These are phyloP conservation scores for Aspergillus brunneoviolaceus DNA, from an alignment of 2,329 filamentous ascomycete species.

Conservation along the genomic window DNA sequence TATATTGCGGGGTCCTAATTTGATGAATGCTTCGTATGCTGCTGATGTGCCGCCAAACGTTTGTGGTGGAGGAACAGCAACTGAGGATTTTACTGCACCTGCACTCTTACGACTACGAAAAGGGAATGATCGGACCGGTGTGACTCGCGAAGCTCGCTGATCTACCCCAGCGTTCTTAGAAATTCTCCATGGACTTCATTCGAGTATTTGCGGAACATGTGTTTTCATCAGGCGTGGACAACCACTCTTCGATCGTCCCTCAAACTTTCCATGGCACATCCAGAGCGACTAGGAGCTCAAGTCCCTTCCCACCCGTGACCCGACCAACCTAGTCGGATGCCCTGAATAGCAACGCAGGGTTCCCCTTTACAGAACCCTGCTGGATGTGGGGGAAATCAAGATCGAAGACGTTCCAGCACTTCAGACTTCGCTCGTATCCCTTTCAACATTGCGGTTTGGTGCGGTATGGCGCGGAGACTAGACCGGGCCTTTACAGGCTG, in stretches of 20 bases:
- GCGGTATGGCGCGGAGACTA: background rate
- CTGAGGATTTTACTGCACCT: background rate
- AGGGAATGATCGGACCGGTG: background rate
- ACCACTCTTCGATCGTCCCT: background rate
- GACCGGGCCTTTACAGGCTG: background rate
- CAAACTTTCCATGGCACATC: too few species aligned
- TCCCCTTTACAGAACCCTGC: background rate
- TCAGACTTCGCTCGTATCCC: background rate
- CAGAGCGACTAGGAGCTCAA: too few species aligned
- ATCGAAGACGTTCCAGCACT: background rate
- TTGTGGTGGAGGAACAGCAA: too few species aligned
- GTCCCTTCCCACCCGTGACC: too few species aligned
- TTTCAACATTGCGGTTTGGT: background rate
- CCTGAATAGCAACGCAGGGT: background rate
- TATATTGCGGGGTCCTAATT: background rate
- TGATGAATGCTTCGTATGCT: background rate
- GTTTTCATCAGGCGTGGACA: background rate
- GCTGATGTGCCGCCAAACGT: background rate
- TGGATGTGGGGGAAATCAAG: background rate
- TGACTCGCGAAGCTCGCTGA: background rate
- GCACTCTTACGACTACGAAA: background rate
- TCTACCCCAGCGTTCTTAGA: background rate
- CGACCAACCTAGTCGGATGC: background rate
- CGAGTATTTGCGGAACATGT: background rate
- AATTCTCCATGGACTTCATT: background rate